Percentiles rank a stretch among this genome's conserved stretches.
phyloP scores from a whole-genome alignment of 305 asterid genomes.

The Withania somnifera region DNA sequence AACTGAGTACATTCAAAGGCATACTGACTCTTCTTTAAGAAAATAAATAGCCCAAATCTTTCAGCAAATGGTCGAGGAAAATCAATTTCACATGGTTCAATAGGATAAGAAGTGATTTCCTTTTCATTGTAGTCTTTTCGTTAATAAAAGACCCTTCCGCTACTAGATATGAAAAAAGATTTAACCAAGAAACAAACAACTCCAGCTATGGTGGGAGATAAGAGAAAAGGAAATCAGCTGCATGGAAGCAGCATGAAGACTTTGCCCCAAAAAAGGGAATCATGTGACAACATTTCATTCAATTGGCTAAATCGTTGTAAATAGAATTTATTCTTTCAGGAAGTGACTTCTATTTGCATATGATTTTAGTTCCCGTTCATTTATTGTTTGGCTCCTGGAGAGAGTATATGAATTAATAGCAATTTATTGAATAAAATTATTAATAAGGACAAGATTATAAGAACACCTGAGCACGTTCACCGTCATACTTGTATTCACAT shows the following conservation, averaged over 20 bases:
- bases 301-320: background rate
- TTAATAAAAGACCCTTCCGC: background rate
- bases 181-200: background rate
- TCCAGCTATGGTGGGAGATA: background rate
- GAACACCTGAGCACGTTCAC: constrained; percentile 96
- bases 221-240: background rate
- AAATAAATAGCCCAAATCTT: background rate
- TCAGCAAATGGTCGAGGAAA: background rate
- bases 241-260: background rate
- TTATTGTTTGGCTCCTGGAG: background rate
- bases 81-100: too few relatives aligned
- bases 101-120: background rate
- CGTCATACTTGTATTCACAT: constrained; percentile 96
- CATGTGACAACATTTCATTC: background rate
- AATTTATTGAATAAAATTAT: background rate
- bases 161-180: background rate
- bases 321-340: background rate
- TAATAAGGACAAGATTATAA: background rate
- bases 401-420: background rate
- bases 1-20: background rate
- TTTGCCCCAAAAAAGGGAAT: background rate
- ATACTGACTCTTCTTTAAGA: background rate
- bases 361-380: background rate
- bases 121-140: background rate
- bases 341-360: background rate